These are phyloP conservation scores for Phlebiopsis gigantea DNA, from an alignment of 768 basidiomycete genomes.

Conservation along the genomic window DNA sequence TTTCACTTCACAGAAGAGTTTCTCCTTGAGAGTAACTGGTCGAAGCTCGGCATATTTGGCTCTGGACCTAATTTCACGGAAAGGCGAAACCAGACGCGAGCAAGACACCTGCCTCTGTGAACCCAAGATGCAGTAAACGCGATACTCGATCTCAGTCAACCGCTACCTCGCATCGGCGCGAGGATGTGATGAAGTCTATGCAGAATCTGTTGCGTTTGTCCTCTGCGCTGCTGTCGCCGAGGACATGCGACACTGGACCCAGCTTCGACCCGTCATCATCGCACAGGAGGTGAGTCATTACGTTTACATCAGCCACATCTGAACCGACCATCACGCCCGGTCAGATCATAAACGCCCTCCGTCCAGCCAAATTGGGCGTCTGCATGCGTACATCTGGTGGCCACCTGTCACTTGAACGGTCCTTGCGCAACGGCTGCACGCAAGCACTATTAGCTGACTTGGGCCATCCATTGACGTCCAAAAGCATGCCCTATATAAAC, in stretches of 20 bases:
- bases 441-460: not conserved
- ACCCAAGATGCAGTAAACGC: not conserved
- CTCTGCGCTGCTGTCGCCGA: not conserved
- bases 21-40: too few relatives aligned
- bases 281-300: not conserved
- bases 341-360: not conserved
- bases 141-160: not conserved
- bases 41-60: too few relatives aligned
- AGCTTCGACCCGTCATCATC: not conserved
- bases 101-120: not conserved
- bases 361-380: not conserved
- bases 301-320: not conserved
- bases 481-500: not conserved
- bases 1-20: too few relatives aligned
- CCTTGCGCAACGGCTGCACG: not conserved
- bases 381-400: not conserved
- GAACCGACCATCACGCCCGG: not conserved
- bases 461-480: not conserved
- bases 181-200: not conserved
- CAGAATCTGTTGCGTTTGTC: not conserved
- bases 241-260: not conserved
- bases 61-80: too few relatives aligned
- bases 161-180: not conserved
- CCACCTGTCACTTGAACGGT: not conserved
- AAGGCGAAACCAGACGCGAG: not conserved